Evolutionary conservation across 2,329 filamentous ascomycete species (phyloP).

Genomic region (Xylaria sp.): DNA sequence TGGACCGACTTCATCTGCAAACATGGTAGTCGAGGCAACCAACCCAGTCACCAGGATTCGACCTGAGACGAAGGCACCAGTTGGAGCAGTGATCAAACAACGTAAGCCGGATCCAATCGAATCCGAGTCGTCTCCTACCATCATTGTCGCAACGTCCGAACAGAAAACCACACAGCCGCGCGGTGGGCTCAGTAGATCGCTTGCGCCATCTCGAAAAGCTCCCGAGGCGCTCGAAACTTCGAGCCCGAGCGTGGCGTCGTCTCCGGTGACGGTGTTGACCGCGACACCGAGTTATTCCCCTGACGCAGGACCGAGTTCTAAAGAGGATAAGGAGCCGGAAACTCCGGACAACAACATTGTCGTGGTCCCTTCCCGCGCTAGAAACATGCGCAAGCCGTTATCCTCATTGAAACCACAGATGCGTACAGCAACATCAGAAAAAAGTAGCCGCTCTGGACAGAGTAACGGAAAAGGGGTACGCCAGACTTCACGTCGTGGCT

Average conservation of each 20-base stretch:
- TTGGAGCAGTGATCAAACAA: neutral
- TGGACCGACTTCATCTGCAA: slow-evolving; percentile 18
- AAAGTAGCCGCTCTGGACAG: slow-evolving; percentile 17
- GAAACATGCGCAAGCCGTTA: slow-evolving; percentile 5
- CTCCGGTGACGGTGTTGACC: slow-evolving; percentile 27
- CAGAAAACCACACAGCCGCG: slow-evolving; percentile 20
- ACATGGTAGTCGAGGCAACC: slow-evolving; percentile 12
- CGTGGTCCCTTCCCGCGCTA: slow-evolving; percentile 32
- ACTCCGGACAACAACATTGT: neutral
- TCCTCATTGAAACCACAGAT: slow-evolving; percentile 27
- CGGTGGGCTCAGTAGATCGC: slow-evolving; percentile 15
- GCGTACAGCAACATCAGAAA: neutral
- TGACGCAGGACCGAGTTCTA: slow-evolving; percentile 26
- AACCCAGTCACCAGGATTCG: slow-evolving; percentile 1
- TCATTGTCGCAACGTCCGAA: slow-evolving; percentile 25
- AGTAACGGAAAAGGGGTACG: slow-evolving; percentile 25
- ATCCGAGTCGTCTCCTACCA: slow-evolving; percentile 22
- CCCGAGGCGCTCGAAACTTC: slow-evolving; percentile 14
- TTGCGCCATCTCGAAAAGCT: slow-evolving; percentile 22
- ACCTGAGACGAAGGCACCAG: neutral
- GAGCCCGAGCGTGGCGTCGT: slow-evolving; percentile 24
- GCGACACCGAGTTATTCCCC: slow-evolving; percentile 27
- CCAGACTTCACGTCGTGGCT: slow-evolving; percentile 30
- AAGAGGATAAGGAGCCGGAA: slow-evolving; percentile 13
- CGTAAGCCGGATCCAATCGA: slow-evolving; percentile 3